These are phyloP conservation scores for Chrysoporthe cubensis DNA, from an alignment of 2,329 filamentous ascomycete genomes.

Conservation along the genomic window DNA sequence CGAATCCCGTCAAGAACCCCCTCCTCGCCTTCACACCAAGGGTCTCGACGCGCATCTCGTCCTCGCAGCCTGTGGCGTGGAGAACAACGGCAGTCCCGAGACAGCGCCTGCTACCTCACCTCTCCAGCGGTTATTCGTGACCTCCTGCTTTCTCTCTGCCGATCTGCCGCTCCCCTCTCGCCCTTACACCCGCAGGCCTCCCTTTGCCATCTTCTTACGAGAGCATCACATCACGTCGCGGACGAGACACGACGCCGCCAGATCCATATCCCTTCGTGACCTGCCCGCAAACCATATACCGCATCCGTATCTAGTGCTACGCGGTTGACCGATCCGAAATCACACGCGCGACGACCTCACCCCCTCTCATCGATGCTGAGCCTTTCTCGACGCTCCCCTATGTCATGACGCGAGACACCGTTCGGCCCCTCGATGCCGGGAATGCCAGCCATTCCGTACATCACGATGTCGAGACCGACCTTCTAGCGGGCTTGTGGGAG, in stretches of 20 bases:
- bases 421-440: slow-evolving; percentile 41
- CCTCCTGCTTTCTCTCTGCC: not conserved
- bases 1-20: not conserved
- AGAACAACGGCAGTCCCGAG: not conserved
- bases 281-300: not conserved
- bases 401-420: slow-evolving; percentile 56
- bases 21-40: not conserved
- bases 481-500: slow-evolving; percentile 64
- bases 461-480: slow-evolving; percentile 46
- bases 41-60: not conserved
- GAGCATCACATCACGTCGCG: not conserved
- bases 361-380: slow-evolving; percentile 10
- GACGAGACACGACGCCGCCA: not conserved
- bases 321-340: not conserved
- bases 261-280: not conserved
- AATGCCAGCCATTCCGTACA: slow-evolving; percentile 32
- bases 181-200: not conserved
- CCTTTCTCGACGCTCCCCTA: slow-evolving; percentile 28
- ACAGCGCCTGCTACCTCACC: not conserved
- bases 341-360: not conserved
- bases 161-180: not conserved
- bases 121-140: not conserved
- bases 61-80: not conserved
- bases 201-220: not conserved
- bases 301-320: not conserved